Conservation (phyloP, 1,284 basidiomycete genomes). For the Pterula multifida region DNA sequence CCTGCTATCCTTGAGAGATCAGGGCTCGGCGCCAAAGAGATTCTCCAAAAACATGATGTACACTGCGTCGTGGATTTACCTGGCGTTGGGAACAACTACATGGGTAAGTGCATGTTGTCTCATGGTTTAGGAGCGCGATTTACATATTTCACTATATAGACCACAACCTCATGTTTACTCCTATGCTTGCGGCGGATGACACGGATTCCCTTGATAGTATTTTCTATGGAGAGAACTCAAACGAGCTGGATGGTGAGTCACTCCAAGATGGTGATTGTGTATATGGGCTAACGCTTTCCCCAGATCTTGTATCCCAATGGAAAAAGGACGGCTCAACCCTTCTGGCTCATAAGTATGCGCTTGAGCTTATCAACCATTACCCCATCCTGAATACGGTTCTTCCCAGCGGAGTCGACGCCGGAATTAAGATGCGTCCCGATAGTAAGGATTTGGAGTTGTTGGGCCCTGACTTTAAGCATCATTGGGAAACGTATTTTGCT, state of each 20-base stretch:
- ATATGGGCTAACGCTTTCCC: neutral
- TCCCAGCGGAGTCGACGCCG: slow-evolving; percentile 30
- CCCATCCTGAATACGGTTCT: neutral
- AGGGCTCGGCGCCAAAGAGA: slow-evolving; percentile 29
- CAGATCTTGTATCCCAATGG: slow-evolving; percentile 33
- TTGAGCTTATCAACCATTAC: neutral
- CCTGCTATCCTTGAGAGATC: slow-evolving; percentile 43
- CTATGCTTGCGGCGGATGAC: slow-evolving; percentile 26
- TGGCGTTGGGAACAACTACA: slow-evolving; percentile 45
- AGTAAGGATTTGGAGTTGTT: slow-evolving; percentile 28
- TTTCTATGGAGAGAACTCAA: slow-evolving; percentile 22
- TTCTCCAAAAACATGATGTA: slow-evolving; percentile 30
- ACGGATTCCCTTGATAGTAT: slow-evolving; percentile 32
- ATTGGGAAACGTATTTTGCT: slow-evolving; percentile 32
- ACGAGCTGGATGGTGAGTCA: slow-evolving; percentile 18
- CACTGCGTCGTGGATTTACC: slow-evolving; percentile 34
- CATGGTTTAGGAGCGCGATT: neutral
- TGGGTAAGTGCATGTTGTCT: slow-evolving; percentile 23
- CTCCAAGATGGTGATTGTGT: neutral
- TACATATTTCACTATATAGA: slow-evolving; percentile 20
- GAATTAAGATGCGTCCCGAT: slow-evolving; percentile 36
- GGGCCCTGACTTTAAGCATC: slow-evolving; percentile 28
- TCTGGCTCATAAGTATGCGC: slow-evolving; percentile 35
- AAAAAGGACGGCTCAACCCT: slow-evolving; percentile 29
- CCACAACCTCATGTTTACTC: slow-evolving; percentile 25